Percentiles rank a stretch among this genome's conserved stretches.
phyloP scores from a whole-genome alignment of 2,329 filamentous ascomycete genomes.

The Trichophyton verrucosum region DNA sequence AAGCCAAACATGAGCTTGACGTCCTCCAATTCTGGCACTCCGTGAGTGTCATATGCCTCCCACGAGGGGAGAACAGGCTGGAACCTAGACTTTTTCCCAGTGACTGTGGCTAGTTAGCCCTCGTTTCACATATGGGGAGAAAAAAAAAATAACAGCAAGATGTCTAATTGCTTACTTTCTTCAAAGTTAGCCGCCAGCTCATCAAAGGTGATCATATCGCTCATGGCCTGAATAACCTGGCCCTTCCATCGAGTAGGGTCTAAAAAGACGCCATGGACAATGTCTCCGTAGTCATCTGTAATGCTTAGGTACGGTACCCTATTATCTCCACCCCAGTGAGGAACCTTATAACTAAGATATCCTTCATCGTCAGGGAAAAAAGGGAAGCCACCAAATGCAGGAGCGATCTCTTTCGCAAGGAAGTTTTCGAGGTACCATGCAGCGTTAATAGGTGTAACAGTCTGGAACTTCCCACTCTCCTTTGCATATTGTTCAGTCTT shows the following conservation, averaged over 20 bases:
- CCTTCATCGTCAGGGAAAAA: slow-evolving; percentile 25
- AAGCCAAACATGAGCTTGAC: slow-evolving; percentile 29
- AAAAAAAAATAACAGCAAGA: too few relatives aligned
- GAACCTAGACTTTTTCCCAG: slow-evolving; percentile 23
- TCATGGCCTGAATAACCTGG: slow-evolving; percentile 28
- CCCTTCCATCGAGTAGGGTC: slow-evolving; percentile 29
- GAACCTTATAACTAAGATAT: slow-evolving; percentile 25
- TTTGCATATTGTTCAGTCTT: slow-evolving; percentile 28
- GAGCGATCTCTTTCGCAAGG: slow-evolving; percentile 23
- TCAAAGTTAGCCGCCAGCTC: not conserved
- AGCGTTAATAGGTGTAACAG: slow-evolving; percentile 25
- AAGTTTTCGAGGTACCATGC: slow-evolving; percentile 37
- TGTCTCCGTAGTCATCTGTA: slow-evolving; percentile 34
- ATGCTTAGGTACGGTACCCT: slow-evolving; percentile 32
- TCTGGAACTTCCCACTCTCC: slow-evolving; percentile 24
- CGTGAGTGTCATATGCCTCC: slow-evolving; percentile 24
- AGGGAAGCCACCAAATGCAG: slow-evolving; percentile 33
- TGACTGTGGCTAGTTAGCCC: slow-evolving; percentile 10
- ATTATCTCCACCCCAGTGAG: slow-evolving; percentile 31
- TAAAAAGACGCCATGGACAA: slow-evolving; percentile 36
- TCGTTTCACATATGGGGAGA: too few relatives aligned
- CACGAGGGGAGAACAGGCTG: slow-evolving; percentile 21
- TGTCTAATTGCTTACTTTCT: not conserved
- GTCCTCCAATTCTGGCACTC: slow-evolving; percentile 22
- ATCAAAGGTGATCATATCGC: slow-evolving; percentile 17